Conservation (phyloP, 2,329 filamentous ascomycete genomes). For the Phyllosticta ampelicida region DNA sequence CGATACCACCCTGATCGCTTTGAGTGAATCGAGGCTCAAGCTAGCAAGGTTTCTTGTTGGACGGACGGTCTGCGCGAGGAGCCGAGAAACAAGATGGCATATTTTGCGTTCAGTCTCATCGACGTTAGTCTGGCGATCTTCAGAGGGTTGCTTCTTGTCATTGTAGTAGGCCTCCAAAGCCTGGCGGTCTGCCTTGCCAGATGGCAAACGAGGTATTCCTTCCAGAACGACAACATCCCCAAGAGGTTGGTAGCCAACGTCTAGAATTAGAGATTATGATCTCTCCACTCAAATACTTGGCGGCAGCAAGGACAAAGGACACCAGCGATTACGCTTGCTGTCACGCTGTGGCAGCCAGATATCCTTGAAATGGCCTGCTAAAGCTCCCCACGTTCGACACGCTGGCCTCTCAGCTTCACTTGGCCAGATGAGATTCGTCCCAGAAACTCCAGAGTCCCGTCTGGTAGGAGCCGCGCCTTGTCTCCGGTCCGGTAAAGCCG, state of each 20-base stretch:
- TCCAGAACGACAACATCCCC: conserved; percentile 55
- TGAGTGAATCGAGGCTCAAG: conserved; percentile 56
- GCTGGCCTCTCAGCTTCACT: conserved; percentile 76
- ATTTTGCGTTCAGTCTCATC: conserved; percentile 21
- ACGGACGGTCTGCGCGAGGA: conserved; percentile 31
- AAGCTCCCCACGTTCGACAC: conserved; percentile 63
- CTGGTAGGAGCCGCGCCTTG: conserved; percentile 55
- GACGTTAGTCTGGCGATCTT: neutral
- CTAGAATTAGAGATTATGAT: conserved; percentile 50
- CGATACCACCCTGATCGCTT: conserved; percentile 54
- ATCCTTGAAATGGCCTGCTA: conserved; percentile 24
- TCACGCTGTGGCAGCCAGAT: conserved; percentile 46
- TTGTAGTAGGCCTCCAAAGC: conserved; percentile 47
- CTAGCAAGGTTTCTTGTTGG: conserved; percentile 37
- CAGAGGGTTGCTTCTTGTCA: conserved; percentile 13
- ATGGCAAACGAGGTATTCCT: conserved; percentile 63
- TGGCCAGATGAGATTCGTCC: conserved; percentile 72
- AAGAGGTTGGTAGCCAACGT: conserved; percentile 69
- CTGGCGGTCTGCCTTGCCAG: conserved; percentile 72
- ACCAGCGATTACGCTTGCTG: conserved; percentile 56
- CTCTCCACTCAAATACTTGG: conserved; percentile 26
- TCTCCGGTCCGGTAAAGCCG: conserved; percentile 77
- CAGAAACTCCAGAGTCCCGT: conserved; percentile 70
- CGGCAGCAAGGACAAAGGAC: conserved; percentile 55
- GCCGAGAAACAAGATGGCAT: conserved; percentile 29